Percentiles rank a stretch among this genome's conserved stretches.
These are phyloP conservation scores for Macrolepiota albuminosa DNA, from an alignment of 768 basidiomycete species.

Conservation along the genomic window DNA sequence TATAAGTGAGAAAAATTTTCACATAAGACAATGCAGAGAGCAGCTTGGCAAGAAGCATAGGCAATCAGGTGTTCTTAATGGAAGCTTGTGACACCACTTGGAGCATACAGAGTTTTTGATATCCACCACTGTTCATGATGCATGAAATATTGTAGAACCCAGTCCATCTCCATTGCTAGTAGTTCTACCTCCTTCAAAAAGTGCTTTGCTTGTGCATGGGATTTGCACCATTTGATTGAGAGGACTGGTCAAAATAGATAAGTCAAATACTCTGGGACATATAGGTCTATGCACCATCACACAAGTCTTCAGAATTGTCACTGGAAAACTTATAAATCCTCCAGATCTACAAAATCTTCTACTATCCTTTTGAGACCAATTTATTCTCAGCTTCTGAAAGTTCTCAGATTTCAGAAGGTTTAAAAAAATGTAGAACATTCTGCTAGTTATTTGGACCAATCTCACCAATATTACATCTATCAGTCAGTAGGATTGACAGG, in stretches of 20 bases:
- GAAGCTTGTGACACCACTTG: neutral
- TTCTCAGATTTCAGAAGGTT: slow-evolving; percentile 9
- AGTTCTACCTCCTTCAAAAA: slow-evolving; percentile 5
- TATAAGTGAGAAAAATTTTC: neutral
- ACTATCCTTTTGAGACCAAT: neutral
- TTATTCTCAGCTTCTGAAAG: slow-evolving; percentile 7
- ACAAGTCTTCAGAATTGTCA: neutral
- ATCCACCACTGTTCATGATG: neutral
- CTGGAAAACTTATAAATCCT: neutral
- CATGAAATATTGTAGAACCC: neutral
- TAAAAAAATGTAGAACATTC: neutral
- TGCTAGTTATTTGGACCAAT: neutral
- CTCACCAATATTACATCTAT: neutral
- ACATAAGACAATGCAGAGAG: neutral
- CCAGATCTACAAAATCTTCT: slow-evolving; percentile 14
- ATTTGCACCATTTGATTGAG: slow-evolving; percentile 7
- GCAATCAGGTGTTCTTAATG: neutral
- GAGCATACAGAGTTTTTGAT: neutral
- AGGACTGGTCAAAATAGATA: neutral
- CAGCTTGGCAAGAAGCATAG: neutral
- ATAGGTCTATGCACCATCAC: neutral
- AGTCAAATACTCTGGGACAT: slow-evolving; percentile 18
- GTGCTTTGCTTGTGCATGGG: neutral
- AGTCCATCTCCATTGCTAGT: slow-evolving; percentile 5
- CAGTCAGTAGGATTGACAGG: neutral